phyloP scores from a whole-genome alignment of 352 stramenopile genomes.

The Thalassiosira exigua region DNA sequence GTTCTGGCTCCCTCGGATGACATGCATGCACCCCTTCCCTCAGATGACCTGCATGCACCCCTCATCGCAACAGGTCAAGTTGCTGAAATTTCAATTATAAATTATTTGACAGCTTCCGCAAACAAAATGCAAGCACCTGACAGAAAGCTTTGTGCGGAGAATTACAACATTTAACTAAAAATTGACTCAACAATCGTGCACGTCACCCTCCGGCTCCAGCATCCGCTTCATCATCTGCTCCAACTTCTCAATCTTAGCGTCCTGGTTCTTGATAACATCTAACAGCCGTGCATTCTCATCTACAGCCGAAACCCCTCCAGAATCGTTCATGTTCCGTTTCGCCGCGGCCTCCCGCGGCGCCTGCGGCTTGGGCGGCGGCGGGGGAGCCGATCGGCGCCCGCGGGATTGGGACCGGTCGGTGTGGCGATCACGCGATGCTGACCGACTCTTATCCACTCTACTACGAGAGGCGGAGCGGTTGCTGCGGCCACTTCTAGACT shows the following conservation, averaged over 20 bases:
- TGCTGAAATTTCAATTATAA: no score
- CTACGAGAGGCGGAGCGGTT: conserved; percentile 11
- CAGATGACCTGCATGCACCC: no score
- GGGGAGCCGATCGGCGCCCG: conserved; percentile 19
- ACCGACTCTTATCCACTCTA: conserved; percentile 8
- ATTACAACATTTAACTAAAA: no score
- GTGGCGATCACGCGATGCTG: conserved; percentile 26
- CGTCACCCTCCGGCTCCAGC: conserved; percentile 53
- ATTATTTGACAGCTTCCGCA: no score
- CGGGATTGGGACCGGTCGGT: conserved; percentile 8
- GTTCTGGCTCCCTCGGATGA: no score
- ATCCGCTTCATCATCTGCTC: conserved; percentile 60
- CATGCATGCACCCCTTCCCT: no score
- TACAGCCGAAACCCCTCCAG: background rate
- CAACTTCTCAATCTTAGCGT: conserved; percentile 63
- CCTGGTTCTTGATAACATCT: conserved; percentile 63
- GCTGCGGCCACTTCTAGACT: background rate
- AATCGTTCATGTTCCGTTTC: conserved; percentile 13
- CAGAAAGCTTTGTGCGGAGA: no score
- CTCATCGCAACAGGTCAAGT: no score
- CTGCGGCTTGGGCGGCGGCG: conserved; percentile 37
- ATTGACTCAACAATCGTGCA: conserved; percentile 64
- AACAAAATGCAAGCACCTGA: no score
- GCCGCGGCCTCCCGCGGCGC: background rate
- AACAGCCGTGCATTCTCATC: conserved; percentile 62